Evolutionary conservation across 192 early-diverging fungal species (phyloP).

Genomic region (Dissophora ornata): DNA sequence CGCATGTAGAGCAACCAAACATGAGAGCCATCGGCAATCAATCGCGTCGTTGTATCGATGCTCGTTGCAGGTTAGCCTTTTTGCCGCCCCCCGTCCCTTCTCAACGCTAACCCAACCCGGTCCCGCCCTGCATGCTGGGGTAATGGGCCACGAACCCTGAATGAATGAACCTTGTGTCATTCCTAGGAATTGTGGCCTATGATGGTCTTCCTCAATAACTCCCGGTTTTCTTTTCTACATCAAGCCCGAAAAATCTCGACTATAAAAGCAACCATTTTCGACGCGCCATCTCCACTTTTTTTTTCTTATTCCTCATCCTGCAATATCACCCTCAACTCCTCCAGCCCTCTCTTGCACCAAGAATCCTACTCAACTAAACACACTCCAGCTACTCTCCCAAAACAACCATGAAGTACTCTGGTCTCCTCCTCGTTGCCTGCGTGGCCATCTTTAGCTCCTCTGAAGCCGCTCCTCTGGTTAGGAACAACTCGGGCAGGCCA

Average conservation of each 20-base stretch:
- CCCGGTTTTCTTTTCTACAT: too few species aligned
- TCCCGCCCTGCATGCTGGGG: too few species aligned
- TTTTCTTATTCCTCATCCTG: not conserved
- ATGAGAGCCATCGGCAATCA: too few species aligned
- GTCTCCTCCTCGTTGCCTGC: slow-evolving; percentile 33
- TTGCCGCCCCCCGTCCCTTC: slow-evolving; percentile 8
- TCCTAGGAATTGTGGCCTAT: too few species aligned
- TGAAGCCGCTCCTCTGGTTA: slow-evolving; percentile 38
- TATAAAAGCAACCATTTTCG: slow-evolving; percentile 3
- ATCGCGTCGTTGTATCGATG: too few species aligned
- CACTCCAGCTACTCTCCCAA: not conserved
- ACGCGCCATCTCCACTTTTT: not conserved
- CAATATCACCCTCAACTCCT: not conserved
- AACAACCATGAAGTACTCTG: slow-evolving; percentile 36
- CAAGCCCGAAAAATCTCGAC: too few species aligned
- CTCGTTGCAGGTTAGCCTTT: slow-evolving; percentile 7
- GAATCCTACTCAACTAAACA: not conserved
- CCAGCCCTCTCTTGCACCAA: not conserved
- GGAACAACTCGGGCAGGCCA: slow-evolving; percentile 8
- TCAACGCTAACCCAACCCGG: too few species aligned
- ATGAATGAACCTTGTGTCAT: not conserved
- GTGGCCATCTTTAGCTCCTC: slow-evolving; percentile 19
- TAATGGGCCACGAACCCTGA: too few species aligned
- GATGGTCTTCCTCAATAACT: too few species aligned
- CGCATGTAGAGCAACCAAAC: too few species aligned